These are phyloP conservation scores for Xeromyces bisporus DNA, from an alignment of 495 filamentous ascomycete species.

Conservation along the genomic window DNA sequence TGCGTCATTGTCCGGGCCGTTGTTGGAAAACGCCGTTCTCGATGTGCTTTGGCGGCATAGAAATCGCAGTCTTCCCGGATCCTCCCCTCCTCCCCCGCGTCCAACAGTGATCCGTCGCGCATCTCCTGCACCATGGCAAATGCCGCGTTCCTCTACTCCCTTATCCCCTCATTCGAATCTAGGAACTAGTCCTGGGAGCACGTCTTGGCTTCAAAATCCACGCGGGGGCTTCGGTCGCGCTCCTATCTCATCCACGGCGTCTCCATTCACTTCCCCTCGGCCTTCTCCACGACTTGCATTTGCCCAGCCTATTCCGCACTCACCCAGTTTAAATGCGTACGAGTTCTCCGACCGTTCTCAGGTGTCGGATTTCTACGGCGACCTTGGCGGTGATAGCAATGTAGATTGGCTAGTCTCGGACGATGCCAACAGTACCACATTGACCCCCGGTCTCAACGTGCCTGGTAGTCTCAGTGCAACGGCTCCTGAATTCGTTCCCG, in stretches of 20 bases:
- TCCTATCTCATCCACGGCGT: slow-evolving; percentile 34
- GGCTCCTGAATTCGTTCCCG: slow-evolving; percentile 63
- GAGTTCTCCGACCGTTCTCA: slow-evolving; percentile 68
- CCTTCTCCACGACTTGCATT: slow-evolving; percentile 86
- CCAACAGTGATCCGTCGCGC: slow-evolving; percentile 78
- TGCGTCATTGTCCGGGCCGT: slow-evolving; percentile 55
- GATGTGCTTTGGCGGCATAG: slow-evolving; percentile 86
- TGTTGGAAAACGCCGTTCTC: slow-evolving; percentile 78
- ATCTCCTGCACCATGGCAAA: slow-evolving; percentile 88
- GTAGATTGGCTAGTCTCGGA: slow-evolving; percentile 95
- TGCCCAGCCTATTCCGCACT: slow-evolving; percentile 90
- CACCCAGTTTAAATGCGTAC: slow-evolving; percentile 83
- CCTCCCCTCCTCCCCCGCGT: slow-evolving; percentile 65
- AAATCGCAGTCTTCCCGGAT: slow-evolving; percentile 54
- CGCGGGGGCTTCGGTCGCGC: slow-evolving; percentile 55
- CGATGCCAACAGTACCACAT: slow-evolving; percentile 57
- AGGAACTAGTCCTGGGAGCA: slow-evolving; percentile 59
- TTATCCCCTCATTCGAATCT: slow-evolving; percentile 55
- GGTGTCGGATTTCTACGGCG: slow-evolving; percentile 71
- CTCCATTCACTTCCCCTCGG: slow-evolving; percentile 86
- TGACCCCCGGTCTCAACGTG: slow-evolving; percentile 46
- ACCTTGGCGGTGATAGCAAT: slow-evolving; percentile 72
- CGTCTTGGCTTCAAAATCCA: slow-evolving; percentile 55
- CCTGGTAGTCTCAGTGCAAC: slow-evolving; percentile 57
- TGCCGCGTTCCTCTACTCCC: slow-evolving; percentile 60